Conservation (phyloP, 345 rosid genomes). For the Acer saccharum region DNA sequence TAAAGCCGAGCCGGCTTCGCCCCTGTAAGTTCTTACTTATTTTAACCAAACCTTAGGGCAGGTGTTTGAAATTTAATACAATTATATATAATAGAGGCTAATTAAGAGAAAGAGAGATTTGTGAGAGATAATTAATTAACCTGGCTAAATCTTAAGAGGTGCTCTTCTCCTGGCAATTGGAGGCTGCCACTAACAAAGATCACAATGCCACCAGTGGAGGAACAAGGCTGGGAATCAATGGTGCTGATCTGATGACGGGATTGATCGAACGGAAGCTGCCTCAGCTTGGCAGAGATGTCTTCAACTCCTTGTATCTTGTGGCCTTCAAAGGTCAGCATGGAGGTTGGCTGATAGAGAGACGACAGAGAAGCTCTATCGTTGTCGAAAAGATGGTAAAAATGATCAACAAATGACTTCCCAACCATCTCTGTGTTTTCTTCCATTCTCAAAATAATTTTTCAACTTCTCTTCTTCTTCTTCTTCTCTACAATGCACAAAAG, state of each 20-base stretch:
- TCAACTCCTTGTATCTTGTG: slow-evolving; percentile 56
- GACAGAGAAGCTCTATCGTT: slow-evolving; percentile 51
- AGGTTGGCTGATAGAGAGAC: slow-evolving; percentile 59
- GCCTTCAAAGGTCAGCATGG: slow-evolving; percentile 87
- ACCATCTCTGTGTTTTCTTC: slow-evolving; percentile 63
- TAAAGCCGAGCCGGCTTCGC: too few relatives aligned
- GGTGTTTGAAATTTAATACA: too few relatives aligned
- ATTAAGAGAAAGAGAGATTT: neutral
- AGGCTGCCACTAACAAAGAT: slow-evolving; percentile 85
- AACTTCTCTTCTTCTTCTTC: slow-evolving; percentile 2
- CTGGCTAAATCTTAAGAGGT: slow-evolving; percentile 77
- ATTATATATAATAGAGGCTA: neutral
- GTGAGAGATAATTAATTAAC: slow-evolving; percentile 26
- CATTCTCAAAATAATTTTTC: slow-evolving; percentile 28
- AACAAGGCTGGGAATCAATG: slow-evolving; percentile 72
- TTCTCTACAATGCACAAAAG: neutral
- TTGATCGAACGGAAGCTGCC: slow-evolving; percentile 66
- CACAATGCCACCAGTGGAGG: slow-evolving; percentile 56
- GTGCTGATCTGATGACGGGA: slow-evolving; percentile 70
- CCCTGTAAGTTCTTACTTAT: too few relatives aligned
- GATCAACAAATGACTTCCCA: slow-evolving; percentile 76
- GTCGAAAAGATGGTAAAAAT: slow-evolving; percentile 76
- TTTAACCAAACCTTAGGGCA: too few relatives aligned
- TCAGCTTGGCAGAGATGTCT: slow-evolving; percentile 62
- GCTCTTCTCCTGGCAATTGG: slow-evolving; percentile 68